Conservation (phyloP, 2,329 filamentous ascomycete species). For the Pestalotiopsis fici region DNA sequence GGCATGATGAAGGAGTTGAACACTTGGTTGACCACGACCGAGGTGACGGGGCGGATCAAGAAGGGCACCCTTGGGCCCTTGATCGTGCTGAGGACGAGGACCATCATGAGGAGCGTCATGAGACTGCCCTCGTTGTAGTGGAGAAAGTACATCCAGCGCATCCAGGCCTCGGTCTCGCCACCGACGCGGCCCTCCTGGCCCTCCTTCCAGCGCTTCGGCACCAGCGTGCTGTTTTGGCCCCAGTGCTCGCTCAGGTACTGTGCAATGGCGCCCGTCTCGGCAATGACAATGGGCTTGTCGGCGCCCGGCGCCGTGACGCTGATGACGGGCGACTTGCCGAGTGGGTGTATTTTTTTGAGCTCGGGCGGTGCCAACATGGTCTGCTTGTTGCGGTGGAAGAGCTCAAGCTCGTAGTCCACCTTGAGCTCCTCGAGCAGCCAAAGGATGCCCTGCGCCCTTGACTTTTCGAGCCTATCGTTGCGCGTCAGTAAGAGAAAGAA, state of each 20-base stretch:
- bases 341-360: constrained; percentile 75
- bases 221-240: constrained; percentile 42
- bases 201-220: constrained; percentile 56
- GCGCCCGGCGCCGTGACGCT: constrained; percentile 51
- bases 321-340: constrained; percentile 86
- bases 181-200: constrained; percentile 59
- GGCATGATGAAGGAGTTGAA: constrained; percentile 44
- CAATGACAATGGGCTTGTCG: constrained; percentile 60
- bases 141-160: constrained; percentile 69
- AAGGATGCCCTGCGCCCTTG: constrained; percentile 78
- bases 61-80: constrained; percentile 50
- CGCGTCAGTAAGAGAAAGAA: too few relatives aligned
- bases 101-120: constrained; percentile 37
- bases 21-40: constrained; percentile 43
- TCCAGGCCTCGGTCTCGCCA: constrained; percentile 62
- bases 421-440: constrained; percentile 86
- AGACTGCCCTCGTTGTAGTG: constrained; percentile 85
- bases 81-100: constrained; percentile 31
- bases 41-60: constrained; percentile 53
- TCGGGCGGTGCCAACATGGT: constrained; percentile 73
- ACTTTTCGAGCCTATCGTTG: constrained; percentile 77
- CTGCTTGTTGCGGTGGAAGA: constrained; percentile 68
- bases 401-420: constrained; percentile 76
- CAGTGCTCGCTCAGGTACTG: constrained; percentile 79
- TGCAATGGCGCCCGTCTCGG: constrained; percentile 79